These are phyloP conservation scores for Zygosaccharomyces gambellarensis DNA, from an alignment of 805 yeast genomes.

Conservation along the genomic window DNA sequence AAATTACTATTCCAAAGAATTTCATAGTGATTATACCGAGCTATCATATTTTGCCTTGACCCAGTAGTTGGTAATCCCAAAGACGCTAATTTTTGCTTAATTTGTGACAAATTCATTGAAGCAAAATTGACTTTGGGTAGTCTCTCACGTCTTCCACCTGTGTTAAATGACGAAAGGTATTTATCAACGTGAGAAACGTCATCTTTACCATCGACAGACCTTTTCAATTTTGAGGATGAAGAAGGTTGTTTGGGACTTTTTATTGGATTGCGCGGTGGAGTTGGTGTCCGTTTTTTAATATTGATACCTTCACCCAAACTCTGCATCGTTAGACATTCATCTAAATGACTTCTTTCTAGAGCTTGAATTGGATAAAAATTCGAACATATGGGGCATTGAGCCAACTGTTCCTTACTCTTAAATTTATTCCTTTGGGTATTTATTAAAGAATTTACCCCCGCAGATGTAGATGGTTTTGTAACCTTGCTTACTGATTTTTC, in stretches of 20 bases:
- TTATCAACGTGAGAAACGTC: constrained; percentile 17
- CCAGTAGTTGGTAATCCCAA: constrained; percentile 60
- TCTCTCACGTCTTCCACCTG: constrained; percentile 32
- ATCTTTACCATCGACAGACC: neutral
- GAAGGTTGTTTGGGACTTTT: neutral
- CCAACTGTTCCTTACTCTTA: constrained; percentile 27
- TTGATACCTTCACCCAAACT: constrained; percentile 9
- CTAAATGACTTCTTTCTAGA: constrained; percentile 58
- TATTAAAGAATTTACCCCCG: constrained; percentile 16
- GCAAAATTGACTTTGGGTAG: constrained; percentile 63
- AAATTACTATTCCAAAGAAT: constrained; percentile 73
- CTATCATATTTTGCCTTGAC: constrained; percentile 55
- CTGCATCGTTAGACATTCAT: constrained; percentile 45
- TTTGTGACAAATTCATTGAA: constrained; percentile 51
- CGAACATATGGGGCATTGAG: constrained; percentile 65
- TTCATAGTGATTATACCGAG: constrained; percentile 71
- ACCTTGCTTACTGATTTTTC: constrained; percentile 4
- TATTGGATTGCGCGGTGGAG: neutral
- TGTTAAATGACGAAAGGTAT: constrained; percentile 14
- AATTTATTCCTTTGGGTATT: constrained; percentile 9
- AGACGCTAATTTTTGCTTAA: constrained; percentile 54
- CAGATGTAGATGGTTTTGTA: constrained; percentile 5
- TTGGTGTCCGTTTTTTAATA: constrained; percentile 1
- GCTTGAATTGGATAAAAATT: constrained; percentile 49
- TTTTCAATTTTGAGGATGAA: neutral